phyloP scores from a whole-genome alignment of 345 rosid species.

The Rhizophora mangle region DNA sequence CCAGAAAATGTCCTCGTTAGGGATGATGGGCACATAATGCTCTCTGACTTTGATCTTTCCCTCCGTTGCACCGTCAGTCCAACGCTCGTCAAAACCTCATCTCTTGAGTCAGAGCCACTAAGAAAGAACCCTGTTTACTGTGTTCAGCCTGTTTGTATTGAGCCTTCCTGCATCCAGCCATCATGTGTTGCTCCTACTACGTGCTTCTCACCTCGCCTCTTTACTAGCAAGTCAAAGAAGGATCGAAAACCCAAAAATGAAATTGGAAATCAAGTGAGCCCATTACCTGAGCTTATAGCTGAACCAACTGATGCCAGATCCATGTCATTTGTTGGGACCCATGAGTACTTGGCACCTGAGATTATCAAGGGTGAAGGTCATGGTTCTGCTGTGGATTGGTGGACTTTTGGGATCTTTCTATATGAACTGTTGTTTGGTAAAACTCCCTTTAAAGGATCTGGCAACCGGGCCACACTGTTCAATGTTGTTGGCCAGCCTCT shows the following conservation, averaged over 20 bases:
- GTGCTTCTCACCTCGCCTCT: slow-evolving; percentile 81
- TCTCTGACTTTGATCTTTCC: slow-evolving; percentile 81
- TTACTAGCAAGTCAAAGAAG: slow-evolving; percentile 79
- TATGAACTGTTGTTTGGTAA: slow-evolving; percentile 82
- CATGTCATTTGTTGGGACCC: slow-evolving; percentile 95
- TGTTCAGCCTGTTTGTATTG: slow-evolving; percentile 78
- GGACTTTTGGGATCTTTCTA: slow-evolving; percentile 88
- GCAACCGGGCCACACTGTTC: slow-evolving; percentile 76
- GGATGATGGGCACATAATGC: slow-evolving; percentile 86
- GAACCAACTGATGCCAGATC: slow-evolving; percentile 93
- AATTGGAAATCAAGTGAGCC: slow-evolving; percentile 70
- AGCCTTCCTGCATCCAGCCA: slow-evolving; percentile 80
- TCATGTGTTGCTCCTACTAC: slow-evolving; percentile 79
- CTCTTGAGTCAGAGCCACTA: slow-evolving; percentile 60
- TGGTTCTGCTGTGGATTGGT: slow-evolving; percentile 98
- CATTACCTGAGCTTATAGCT: slow-evolving; percentile 82
- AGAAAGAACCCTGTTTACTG: slow-evolving; percentile 67
- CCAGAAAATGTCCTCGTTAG: slow-evolving; percentile 78
- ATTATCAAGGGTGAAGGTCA: slow-evolving; percentile 94
- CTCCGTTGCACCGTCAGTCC: slow-evolving; percentile 84
- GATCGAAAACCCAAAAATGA: slow-evolving; percentile 68
- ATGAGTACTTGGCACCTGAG: slow-evolving; percentile 86
- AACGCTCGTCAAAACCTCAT: slow-evolving; percentile 60
- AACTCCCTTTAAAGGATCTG: slow-evolving; percentile 92
- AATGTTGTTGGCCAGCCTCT: slow-evolving; percentile 93